Conservation (phyloP, 139 green algal genomes). For the Chara braunii region DNA sequence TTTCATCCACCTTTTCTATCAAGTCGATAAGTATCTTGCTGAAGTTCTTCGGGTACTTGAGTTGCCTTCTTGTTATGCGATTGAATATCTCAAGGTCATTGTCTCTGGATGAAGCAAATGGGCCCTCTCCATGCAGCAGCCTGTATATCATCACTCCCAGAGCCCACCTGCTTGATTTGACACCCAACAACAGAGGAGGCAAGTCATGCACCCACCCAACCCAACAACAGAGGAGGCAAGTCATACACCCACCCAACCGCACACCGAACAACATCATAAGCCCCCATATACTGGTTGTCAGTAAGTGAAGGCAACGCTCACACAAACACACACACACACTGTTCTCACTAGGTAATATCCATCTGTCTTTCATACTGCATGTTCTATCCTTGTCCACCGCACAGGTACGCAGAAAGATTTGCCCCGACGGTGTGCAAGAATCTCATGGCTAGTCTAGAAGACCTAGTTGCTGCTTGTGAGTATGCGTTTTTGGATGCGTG, state of each 20-base stretch:
- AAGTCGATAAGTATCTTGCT: not conserved
- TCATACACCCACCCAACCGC: not conserved
- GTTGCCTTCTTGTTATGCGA: conserved; percentile 4
- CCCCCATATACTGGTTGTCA: too few relatives aligned
- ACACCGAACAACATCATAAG: not conserved
- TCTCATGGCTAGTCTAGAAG: too few relatives aligned
- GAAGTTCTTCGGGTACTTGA: conserved; percentile 4
- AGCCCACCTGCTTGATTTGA: conserved; percentile 14
- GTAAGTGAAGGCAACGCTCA: too few relatives aligned
- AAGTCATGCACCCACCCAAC: conserved; percentile 2
- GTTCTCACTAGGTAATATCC: too few relatives aligned
- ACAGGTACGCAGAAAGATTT: too few relatives aligned
- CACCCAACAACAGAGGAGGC: not conserved
- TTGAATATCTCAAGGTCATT: conserved; percentile 26
- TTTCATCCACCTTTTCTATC: not conserved
- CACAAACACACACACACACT: too few relatives aligned
- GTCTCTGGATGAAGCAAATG: conserved; percentile 21
- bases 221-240: conserved; percentile 4
- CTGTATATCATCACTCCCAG: conserved; percentile 38
- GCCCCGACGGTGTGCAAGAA: too few relatives aligned
- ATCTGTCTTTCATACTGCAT: too few relatives aligned
- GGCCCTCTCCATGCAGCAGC: conserved; percentile 14
- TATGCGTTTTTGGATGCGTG: too few relatives aligned
- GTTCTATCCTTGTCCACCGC: too few relatives aligned
- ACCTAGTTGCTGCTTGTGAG: too few relatives aligned